Conservation (phyloP, 805 yeast species). For the Dipodascus albidus region DNA sequence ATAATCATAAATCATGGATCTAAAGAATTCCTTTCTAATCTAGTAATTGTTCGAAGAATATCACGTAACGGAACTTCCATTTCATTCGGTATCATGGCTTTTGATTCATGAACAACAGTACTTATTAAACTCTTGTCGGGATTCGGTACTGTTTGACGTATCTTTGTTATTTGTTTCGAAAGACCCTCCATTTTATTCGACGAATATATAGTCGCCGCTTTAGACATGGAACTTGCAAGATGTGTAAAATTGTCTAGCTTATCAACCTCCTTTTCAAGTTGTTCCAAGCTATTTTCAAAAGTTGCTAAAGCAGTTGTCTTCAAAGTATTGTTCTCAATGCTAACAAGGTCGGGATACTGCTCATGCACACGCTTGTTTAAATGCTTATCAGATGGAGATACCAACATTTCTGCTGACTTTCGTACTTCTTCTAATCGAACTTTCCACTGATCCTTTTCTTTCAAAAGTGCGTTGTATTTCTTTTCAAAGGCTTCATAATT, state of each 20-base stretch:
- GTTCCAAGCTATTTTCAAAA: neutral
- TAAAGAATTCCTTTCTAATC: neutral
- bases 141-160: neutral
- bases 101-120: neutral
- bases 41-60: neutral
- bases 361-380: neutral
- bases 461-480: slow-evolving; percentile 33
- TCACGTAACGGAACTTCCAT: neutral
- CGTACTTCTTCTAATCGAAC: slow-evolving; percentile 1
- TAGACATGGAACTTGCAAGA: neutral
- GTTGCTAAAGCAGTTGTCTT: neutral
- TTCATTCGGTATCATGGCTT: neutral
- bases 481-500: slow-evolving; percentile 36
- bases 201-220: neutral
- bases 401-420: neutral
- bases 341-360: neutral
- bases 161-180: neutral
- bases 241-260: neutral
- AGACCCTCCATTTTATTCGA: neutral
- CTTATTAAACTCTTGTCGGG: neutral
- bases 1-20: no score
- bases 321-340: neutral
- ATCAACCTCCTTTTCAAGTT: neutral
- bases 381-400: neutral
- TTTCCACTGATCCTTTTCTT: slow-evolving; percentile 40